phyloP scores from a whole-genome alignment of 768 basidiomycete genomes.

The Leucocoprinus sp. region DNA sequence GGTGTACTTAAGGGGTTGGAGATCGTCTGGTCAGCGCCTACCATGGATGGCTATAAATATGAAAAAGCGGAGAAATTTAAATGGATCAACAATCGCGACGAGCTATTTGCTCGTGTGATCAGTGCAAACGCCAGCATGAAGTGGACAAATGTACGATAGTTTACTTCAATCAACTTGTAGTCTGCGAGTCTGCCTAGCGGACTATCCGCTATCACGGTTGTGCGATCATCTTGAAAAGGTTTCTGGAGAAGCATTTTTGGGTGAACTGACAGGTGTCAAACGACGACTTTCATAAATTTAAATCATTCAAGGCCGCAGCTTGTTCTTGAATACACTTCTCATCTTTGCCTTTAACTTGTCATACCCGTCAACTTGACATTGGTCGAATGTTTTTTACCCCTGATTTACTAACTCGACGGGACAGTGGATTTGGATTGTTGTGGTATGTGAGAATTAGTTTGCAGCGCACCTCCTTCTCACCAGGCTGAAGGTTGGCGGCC shows the following conservation, averaged over 20 bases:
- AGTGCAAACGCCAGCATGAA: slow-evolving; percentile 18
- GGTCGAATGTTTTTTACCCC: slow-evolving; percentile 79
- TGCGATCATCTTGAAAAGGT: too few species aligned
- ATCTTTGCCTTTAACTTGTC: background rate
- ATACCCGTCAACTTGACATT: slow-evolving; percentile 2
- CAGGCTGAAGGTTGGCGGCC: slow-evolving; percentile 68
- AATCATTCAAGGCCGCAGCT: too few species aligned
- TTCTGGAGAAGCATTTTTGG: too few species aligned
- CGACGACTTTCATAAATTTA: background rate
- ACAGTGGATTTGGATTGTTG: slow-evolving; percentile 84
- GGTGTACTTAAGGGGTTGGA: slow-evolving; percentile 45
- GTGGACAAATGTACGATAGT: background rate
- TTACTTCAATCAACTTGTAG: background rate
- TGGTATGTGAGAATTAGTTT: slow-evolving; percentile 37
- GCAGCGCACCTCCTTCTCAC: too few species aligned
- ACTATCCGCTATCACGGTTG: too few species aligned
- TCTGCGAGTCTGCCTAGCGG: too few species aligned
- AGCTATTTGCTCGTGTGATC: slow-evolving; percentile 57
- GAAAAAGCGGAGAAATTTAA: slow-evolving; percentile 46
- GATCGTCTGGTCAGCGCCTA: slow-evolving; percentile 31
- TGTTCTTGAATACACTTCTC: too few species aligned
- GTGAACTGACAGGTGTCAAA: background rate
- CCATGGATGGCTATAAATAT: slow-evolving; percentile 20
- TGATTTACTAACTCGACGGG: slow-evolving; percentile 71
- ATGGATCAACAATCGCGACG: slow-evolving; percentile 57